A percentile compares a stretch with the other conserved stretches of the same genome.
Conservation (phyloP, 176 grass and related monocot species). For the Oryza glaberrima region DNA sequence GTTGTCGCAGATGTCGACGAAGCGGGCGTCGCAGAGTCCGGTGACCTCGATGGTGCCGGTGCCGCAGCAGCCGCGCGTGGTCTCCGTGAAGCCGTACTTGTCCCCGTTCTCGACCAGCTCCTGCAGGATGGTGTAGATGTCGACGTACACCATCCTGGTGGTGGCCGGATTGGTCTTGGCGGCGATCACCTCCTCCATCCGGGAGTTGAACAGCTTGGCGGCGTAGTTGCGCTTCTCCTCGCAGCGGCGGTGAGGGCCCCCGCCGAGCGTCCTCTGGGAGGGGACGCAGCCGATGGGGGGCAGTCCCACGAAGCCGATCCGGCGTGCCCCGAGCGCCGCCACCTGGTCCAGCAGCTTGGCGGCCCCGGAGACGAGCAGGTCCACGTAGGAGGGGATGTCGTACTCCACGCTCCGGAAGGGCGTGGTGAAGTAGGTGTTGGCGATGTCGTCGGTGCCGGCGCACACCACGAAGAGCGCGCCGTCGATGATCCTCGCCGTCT, state of each 20-base stretch:
- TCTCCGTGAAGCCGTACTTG: constrained; percentile 56
- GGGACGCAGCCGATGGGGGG: constrained; percentile 86
- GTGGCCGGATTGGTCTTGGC: background rate
- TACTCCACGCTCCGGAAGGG: constrained; percentile 58
- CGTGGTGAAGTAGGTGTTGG: constrained; percentile 84
- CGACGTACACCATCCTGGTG: constrained; percentile 51
- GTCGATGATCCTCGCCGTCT: constrained; percentile 46
- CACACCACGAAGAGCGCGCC: constrained; percentile 67
- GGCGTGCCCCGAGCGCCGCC: constrained; percentile 30
- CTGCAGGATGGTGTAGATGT: constrained; percentile 58
- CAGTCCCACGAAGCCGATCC: constrained; percentile 60
- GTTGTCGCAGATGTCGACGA: constrained; percentile 58
- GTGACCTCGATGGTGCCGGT: constrained; percentile 76
- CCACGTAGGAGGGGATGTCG: constrained; percentile 77
- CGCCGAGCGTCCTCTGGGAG: constrained; percentile 65
- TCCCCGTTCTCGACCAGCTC: constrained; percentile 48
- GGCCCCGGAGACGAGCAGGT: constrained; percentile 60
- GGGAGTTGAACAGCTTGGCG: constrained; percentile 64
- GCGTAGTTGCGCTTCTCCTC: constrained; percentile 59
- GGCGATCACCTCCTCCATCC: constrained; percentile 40
- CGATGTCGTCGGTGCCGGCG: constrained; percentile 72
- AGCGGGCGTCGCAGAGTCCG: constrained; percentile 48
- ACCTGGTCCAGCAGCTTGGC: constrained; percentile 43
- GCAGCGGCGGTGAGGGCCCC: constrained; percentile 45
- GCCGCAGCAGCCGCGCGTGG: constrained; percentile 74